Evolutionary conservation across 139 green algal genomes (phyloP).

Genomic region (Closterium sp.): DNA sequence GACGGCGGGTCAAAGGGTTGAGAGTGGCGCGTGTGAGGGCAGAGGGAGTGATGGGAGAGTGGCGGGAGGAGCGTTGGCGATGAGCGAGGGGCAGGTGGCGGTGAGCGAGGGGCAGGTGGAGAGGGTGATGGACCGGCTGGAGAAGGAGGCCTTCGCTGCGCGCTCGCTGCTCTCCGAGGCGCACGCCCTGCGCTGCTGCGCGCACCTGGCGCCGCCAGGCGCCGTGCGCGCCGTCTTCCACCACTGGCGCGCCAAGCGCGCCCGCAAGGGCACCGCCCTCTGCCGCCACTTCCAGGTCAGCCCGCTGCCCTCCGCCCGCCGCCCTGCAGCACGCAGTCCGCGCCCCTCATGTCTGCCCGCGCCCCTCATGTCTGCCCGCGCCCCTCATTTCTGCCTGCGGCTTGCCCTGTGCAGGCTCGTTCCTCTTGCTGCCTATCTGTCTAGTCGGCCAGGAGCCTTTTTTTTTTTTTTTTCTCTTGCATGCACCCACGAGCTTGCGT

Average conservation of each 20-base stretch:
- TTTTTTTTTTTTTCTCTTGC: too few relatives aligned
- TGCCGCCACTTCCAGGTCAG: slow-evolving; percentile 45
- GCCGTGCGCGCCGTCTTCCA: not conserved
- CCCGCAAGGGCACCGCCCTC: slow-evolving; percentile 32
- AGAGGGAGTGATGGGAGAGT: not conserved
- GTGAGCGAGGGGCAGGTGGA: slow-evolving; percentile 31
- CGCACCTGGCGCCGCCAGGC: not conserved
- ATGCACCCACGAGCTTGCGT: too few relatives aligned
- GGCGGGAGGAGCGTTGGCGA: too few relatives aligned
- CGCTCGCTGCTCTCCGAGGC: not conserved
- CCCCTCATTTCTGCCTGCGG: too few relatives aligned
- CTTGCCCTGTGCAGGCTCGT: too few relatives aligned
- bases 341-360: too few relatives aligned
- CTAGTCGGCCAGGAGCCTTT: too few relatives aligned
- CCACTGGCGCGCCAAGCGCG: slow-evolving; percentile 23
- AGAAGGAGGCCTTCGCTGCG: slow-evolving; percentile 27
- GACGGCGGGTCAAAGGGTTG: too few relatives aligned
- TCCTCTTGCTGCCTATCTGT: not conserved
- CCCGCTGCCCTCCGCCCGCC: not conserved
- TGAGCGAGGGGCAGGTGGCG: not conserved
- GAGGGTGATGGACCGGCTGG: slow-evolving; percentile 29
- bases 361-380: too few relatives aligned
- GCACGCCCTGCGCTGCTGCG: not conserved
- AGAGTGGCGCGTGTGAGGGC: not conserved
- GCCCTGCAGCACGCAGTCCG: too few relatives aligned